These are phyloP conservation scores for Talaromyces islandicus DNA, from an alignment of 2,329 filamentous ascomycete species.

Conservation along the genomic window DNA sequence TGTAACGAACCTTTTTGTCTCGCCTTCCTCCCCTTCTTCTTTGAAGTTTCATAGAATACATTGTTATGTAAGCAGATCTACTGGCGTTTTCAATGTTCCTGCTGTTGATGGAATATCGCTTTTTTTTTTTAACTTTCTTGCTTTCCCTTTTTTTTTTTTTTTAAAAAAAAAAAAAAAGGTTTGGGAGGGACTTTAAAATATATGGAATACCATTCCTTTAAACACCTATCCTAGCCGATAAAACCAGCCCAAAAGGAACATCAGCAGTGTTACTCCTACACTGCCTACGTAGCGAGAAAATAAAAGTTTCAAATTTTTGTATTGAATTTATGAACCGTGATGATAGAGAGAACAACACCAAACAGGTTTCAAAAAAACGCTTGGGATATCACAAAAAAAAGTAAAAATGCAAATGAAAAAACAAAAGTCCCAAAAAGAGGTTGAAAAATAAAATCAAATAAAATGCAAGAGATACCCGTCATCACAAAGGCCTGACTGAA, in stretches of 20 bases:
- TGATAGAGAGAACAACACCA: neutral
- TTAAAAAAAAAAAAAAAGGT: no score
- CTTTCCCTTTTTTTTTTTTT: no score
- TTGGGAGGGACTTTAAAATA: no score
- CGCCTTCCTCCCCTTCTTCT: no score
- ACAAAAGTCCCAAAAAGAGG: neutral
- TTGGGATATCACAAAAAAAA: conserved; percentile 11
- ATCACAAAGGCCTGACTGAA: neutral
- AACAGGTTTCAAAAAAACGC: conserved; percentile 1
- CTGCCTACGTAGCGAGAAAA: neutral
- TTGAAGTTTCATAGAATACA: neutral
- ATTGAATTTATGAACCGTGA: neutral
- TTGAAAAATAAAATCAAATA: neutral
- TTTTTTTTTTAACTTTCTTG: no score
- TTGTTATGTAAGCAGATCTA: neutral
- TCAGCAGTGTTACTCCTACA: no score
- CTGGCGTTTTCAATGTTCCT: neutral
- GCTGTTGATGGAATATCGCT: neutral
- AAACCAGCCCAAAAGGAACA: no score
- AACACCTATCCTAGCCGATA: no score
- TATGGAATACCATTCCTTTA: no score
- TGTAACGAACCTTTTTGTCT: neutral
- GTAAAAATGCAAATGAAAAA: neutral
- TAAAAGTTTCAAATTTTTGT: neutral
- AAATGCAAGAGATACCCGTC: neutral